Evolutionary conservation across 768 basidiomycete species (phyloP).

Genomic region (Mycena polygramma): DNA sequence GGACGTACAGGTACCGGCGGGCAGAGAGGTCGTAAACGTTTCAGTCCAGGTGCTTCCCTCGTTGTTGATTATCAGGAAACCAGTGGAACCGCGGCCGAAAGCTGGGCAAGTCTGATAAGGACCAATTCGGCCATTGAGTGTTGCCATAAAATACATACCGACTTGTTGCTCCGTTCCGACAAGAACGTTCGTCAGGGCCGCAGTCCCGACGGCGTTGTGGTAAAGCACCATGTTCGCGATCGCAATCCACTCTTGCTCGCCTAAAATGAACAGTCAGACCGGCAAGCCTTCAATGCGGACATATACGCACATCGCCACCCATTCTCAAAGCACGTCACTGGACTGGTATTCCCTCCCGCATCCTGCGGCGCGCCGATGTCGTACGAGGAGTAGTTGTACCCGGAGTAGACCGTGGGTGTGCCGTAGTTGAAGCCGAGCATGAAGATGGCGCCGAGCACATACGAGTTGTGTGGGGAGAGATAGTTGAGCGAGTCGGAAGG

Average conservation of each 20-base stretch:
- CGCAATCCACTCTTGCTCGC: constrained; percentile 50
- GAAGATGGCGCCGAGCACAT: constrained; percentile 30
- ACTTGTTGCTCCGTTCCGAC: constrained; percentile 32
- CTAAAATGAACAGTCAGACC: constrained; percentile 31
- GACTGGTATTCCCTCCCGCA: constrained; percentile 39
- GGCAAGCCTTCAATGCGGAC: constrained; percentile 20
- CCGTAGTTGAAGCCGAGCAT: constrained; percentile 33
- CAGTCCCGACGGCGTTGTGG: constrained; percentile 49
- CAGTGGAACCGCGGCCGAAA: constrained; percentile 52
- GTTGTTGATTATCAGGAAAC: constrained; percentile 59
- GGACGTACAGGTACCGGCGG: constrained; percentile 32
- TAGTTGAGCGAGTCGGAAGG: constrained; percentile 30
- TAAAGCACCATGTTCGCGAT: constrained; percentile 56
- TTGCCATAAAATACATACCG: constrained; percentile 24
- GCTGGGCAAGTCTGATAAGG: constrained; percentile 2
- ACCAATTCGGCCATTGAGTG: constrained; percentile 1
- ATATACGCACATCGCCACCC: constrained; percentile 28
- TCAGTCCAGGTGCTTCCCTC: constrained; percentile 52
- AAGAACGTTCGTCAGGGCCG: constrained; percentile 50
- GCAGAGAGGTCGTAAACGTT: constrained; percentile 52
- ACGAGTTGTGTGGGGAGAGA: constrained; percentile 24
- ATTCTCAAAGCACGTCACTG: constrained; percentile 41
- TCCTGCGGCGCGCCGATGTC: constrained; percentile 31
- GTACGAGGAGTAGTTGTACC: constrained; percentile 24
- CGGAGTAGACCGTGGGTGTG: constrained; percentile 31